phyloP scores from a whole-genome alignment of 1,284 basidiomycete species.

The Singerocomus rubriflavus region DNA sequence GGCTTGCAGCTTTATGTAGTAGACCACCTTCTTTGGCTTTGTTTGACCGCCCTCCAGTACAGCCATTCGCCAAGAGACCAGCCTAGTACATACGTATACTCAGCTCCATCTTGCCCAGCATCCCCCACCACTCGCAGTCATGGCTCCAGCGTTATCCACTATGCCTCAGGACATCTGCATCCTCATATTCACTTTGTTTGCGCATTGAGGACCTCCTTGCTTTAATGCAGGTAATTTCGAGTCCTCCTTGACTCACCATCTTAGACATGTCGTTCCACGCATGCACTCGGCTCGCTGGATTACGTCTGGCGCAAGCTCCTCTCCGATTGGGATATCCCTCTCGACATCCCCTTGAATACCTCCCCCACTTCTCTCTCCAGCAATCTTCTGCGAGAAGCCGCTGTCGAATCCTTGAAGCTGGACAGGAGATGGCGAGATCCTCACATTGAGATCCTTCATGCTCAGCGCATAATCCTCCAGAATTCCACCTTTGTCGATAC shows the following conservation, averaged over 20 bases:
- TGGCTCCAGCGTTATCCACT: constrained; percentile 18
- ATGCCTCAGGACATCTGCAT: constrained; percentile 43
- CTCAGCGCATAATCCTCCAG: constrained; percentile 33
- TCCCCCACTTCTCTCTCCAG: constrained; percentile 29
- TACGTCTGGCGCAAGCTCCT: constrained; percentile 24
- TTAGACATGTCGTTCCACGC: constrained; percentile 55
- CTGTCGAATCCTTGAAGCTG: constrained; percentile 44
- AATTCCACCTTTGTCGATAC: constrained; percentile 21
- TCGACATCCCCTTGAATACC: constrained; percentile 35
- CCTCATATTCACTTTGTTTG: constrained; percentile 31
- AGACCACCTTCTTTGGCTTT: constrained; percentile 25
- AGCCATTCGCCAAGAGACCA: constrained; percentile 8
- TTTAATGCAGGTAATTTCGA: constrained; percentile 44
- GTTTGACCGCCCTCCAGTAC: constrained; percentile 22
- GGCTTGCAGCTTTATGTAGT: constrained; percentile 22
- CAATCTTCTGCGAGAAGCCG: constrained; percentile 35
- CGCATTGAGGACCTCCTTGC: constrained; percentile 42
- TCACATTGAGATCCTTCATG: constrained; percentile 34
- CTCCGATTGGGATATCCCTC: constrained; percentile 28
- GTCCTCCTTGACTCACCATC: neutral
- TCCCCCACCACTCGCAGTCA: constrained; percentile 2
- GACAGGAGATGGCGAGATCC: constrained; percentile 50
- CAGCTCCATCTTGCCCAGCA: neutral
- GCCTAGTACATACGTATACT: neutral
- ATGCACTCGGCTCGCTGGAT: constrained; percentile 34